Evolutionary conservation across 1,284 basidiomycete species (phyloP).

Genomic region (Austropuccinia psidii): DNA sequence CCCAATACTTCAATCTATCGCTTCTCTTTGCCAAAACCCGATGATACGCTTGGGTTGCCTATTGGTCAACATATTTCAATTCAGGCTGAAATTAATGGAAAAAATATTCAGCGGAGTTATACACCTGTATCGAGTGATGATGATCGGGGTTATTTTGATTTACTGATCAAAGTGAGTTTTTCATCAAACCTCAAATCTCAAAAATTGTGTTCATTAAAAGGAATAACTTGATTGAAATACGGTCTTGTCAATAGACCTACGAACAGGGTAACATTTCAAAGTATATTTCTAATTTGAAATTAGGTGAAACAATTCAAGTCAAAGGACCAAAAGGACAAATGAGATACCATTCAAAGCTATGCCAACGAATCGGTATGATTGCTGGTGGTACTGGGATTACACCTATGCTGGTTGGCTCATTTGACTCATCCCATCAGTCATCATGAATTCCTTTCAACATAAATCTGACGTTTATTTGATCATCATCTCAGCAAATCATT

Average conservation of each 20-base stretch:
- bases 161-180: constrained; percentile 76
- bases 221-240: background rate
- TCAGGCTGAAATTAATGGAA: constrained; percentile 80
- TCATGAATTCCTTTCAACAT: no score
- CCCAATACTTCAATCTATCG: constrained; percentile 96
- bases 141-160: constrained; percentile 84
- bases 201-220: constrained; percentile 4
- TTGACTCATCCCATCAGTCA: background rate
- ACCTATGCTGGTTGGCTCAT: constrained; percentile 63
- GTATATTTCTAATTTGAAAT: constrained; percentile 66
- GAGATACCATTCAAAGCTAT: constrained; percentile 55
- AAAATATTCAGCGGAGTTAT: constrained; percentile 81
- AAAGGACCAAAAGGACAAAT: constrained; percentile 93
- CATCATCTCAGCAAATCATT: constrained; percentile 63
- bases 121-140: constrained; percentile 90
- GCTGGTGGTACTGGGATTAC: constrained; percentile 91
- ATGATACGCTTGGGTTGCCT: constrained; percentile 79
- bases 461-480: constrained; percentile 30
- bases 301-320: constrained; percentile 76
- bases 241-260: constrained; percentile 60
- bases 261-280: constrained; percentile 94
- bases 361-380: constrained; percentile 82
- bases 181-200: constrained; percentile 1
- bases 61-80: constrained; percentile 94
- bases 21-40: constrained; percentile 66